Base-by-base conservation (phyloP, 1,284 basidiomycete species). In the Papiliotrema laurentii region DNA sequence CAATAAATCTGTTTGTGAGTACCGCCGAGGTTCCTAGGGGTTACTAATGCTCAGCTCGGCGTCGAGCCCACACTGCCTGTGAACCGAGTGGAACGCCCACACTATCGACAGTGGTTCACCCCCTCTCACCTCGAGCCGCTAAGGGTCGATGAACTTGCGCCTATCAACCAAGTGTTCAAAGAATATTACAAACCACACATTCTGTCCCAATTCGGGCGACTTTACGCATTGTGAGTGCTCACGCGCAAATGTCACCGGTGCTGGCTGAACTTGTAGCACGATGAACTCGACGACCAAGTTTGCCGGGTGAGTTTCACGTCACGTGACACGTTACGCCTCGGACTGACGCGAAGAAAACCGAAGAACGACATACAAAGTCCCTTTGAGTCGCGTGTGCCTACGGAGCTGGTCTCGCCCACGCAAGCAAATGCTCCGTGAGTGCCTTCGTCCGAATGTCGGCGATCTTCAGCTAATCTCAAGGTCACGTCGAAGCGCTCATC, bases 1-100 rank as follows among this genome's bases (percentile, higher is more conserved):
- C 96, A 0, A 99, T 97, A 70, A 94, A 99, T 70, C 80, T 97
- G 22, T 98, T 98, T 71, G 69, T 72, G 21, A 49, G 64, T n/a
- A n/a, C 39, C 44, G 4, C 7, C n/a, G 4, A n/a, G 16, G 7
- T 31, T 18, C 13, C 1, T 25, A 28, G 4, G 27, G 28, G 30
- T 6, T 19, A 21, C 16, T 34, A 2, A 33, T 18, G 13, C 30
- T 6, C 34, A 70, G 68, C 83, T 98, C 3, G 93, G 94, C 13
- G 82, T 96, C 2, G 80, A 83, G 36, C 35, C 64, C 45, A 51
- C 61, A 50, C 21, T 43, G 22, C 47, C 54, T 19, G 42, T 45
- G 5, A 50, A 58, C 35, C 50, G 55, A 26, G 40, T 55, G 19
- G 34, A 78, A 81, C 22, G 80, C 77, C 44, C 85, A 77, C 70